A percentile compares a stretch with the other conserved stretches of the same genome.
These are phyloP conservation scores for Domatiomyces globalis DNA, from an alignment of 2,329 filamentous ascomycete species.

Conservation along the genomic window DNA sequence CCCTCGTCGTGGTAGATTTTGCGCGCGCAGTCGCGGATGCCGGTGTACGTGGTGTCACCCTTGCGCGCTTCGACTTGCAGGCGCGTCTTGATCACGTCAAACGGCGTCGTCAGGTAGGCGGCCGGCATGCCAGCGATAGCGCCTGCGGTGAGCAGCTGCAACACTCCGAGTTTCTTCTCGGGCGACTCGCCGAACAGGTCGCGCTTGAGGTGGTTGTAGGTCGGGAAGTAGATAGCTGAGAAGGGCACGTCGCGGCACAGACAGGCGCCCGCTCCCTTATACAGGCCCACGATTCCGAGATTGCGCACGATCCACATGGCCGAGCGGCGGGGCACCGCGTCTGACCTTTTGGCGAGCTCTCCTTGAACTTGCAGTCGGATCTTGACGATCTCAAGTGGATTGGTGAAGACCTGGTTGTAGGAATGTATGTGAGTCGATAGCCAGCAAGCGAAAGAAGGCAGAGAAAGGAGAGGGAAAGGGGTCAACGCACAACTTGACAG, in stretches of 20 bases:
- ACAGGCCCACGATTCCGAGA: slow-evolving; percentile 81
- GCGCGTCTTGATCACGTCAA: slow-evolving; percentile 97
- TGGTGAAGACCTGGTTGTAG: slow-evolving; percentile 89
- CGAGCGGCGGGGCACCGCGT: slow-evolving; percentile 70
- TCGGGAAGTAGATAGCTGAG: slow-evolving; percentile 97
- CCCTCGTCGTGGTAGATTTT: slow-evolving; percentile 85
- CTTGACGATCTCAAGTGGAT: slow-evolving; percentile 97
- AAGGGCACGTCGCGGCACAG: slow-evolving; percentile 93
- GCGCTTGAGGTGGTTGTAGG: slow-evolving; percentile 85
- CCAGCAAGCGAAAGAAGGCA: background rate
- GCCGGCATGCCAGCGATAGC: slow-evolving; percentile 88
- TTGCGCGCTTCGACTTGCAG: slow-evolving; percentile 95
- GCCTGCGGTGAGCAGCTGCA: slow-evolving; percentile 85
- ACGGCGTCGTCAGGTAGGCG: slow-evolving; percentile 89
- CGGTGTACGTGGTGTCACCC: slow-evolving; percentile 77
- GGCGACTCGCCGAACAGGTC: slow-evolving; percentile 84
- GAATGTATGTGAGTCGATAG: slow-evolving; percentile 2
- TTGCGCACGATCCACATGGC: slow-evolving; percentile 98
- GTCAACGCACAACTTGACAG: slow-evolving; percentile 80
- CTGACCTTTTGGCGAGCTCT: slow-evolving; percentile 76
- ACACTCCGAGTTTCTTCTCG: slow-evolving; percentile 66
- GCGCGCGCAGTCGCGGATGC: slow-evolving; percentile 67
- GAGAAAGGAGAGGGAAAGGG: background rate
- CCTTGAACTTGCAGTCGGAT: slow-evolving; percentile 96
- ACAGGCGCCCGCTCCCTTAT: slow-evolving; percentile 93